Conservation (phyloP, 371 early-diverging fungal genomes). For the Actinomortierella wolfii region DNA sequence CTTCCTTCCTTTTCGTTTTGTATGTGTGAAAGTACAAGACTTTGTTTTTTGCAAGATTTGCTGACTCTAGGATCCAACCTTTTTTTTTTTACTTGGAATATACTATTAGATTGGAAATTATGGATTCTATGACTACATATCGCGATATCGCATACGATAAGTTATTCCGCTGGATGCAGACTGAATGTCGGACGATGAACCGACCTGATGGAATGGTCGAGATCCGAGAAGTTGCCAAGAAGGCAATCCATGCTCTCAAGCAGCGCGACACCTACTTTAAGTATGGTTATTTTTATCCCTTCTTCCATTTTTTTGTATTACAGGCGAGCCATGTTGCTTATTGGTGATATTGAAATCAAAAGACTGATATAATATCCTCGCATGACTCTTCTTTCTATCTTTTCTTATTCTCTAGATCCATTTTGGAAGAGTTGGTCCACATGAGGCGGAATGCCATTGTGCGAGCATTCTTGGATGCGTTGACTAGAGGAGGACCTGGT, state of each 20-base stretch:
- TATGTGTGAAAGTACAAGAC: too few relatives aligned
- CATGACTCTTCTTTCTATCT: constrained; percentile 1
- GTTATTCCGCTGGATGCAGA: constrained; percentile 81
- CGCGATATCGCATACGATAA: constrained; percentile 81
- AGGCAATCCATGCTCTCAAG: constrained; percentile 73
- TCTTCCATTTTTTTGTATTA: too few relatives aligned
- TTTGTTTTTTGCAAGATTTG: not conserved
- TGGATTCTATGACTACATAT: constrained; percentile 72
- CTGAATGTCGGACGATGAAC: constrained; percentile 71
- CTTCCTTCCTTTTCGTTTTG: not conserved
- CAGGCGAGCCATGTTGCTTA: too few relatives aligned
- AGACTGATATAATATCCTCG: constrained; percentile 1
- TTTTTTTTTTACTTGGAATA: not conserved
- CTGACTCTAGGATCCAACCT: not conserved
- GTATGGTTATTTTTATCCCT: constrained; percentile 47
- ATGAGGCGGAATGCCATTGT: constrained; percentile 75
- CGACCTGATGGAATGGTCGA: constrained; percentile 71
- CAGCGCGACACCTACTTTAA: constrained; percentile 78
- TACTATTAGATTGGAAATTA: constrained; percentile 76
- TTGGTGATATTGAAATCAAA: too few relatives aligned
- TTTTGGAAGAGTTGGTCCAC: constrained; percentile 73
- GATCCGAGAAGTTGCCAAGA: constrained; percentile 65
- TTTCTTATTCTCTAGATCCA: constrained; percentile 52
- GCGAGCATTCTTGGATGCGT: constrained; percentile 76
- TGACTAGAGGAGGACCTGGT: constrained; percentile 85